Evolutionary conservation across 257 asterid species (phyloP), one percentile per base, ranked within the genome.

Genomic region (Capsicum rhomboideum): DNA sequence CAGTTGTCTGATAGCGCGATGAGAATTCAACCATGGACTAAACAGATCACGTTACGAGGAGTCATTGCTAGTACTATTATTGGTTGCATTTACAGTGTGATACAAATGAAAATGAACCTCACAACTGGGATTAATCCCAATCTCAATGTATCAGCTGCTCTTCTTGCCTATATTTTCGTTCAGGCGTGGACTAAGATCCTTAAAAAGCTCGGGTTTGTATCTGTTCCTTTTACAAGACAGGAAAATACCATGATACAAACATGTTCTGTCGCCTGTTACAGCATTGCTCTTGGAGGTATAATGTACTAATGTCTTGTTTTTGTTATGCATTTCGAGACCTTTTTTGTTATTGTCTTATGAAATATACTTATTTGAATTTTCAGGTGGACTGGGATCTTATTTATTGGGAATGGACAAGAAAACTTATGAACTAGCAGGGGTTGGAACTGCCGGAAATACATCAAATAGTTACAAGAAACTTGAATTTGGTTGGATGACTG

Each of bases 191-290:
- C 79, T 3, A 92, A 89, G 84, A 6, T 93, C 8, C 80, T 90
- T 23, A 82, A 68, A 2, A 95, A 88, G 61, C 21, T 83, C 2
- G 97, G 97, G 0, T 28, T 94, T 0, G 92, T 87, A 46, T 87
- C 98, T 0, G 64, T 83, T 26, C 98, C 98, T 13, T 96, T 94
- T 80, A 94, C 98, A 0, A 91, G 86, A 79, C 99, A 96, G 89
- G 98, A 96, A 90, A 96, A 96, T 34, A 93, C 98, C n/a, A 93
- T 96, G 96, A 93, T 96, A 21, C 98, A 93, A 66, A 96, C 99
- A 26, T 93, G 94, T 87, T 88, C 92, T 31, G 99, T 96, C 74
- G 99, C 99, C 8, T 96, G 99, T 80, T 96, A 96, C 50, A 91
- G 92, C 77, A 93, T 96, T 83, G 92, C 98, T 1, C 83, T 91